Evolutionary conservation across 2,329 filamentous ascomycete species (phyloP).

Genomic region (Pezicula neosporulosa): DNA sequence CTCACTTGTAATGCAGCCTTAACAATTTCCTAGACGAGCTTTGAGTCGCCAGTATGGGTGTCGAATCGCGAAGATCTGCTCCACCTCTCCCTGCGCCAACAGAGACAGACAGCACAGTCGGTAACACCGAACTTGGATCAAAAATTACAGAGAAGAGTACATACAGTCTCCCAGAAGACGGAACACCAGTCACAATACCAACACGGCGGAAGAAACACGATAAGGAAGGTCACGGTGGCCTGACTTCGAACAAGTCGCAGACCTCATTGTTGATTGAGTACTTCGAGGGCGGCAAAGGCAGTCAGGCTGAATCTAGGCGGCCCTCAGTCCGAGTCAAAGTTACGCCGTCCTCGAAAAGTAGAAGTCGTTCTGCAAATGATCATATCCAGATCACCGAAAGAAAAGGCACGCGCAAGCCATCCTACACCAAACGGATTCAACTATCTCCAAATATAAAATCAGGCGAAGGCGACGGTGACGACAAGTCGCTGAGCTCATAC

Average conservation of each 20-base stretch:
- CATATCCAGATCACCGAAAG: conserved; percentile 86
- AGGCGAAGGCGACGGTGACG: conserved; percentile 52
- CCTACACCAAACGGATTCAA: conserved; percentile 65
- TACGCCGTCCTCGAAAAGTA: conserved; percentile 56
- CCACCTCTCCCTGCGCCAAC: conserved; percentile 77
- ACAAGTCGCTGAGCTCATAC: conserved; percentile 67
- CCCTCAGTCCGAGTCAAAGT: conserved; percentile 72
- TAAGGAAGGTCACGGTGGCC: conserved; percentile 44
- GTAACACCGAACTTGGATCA: conserved; percentile 58
- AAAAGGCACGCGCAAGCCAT: conserved; percentile 68
- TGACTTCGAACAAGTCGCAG: conserved; percentile 57
- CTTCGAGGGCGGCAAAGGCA: conserved; percentile 64
- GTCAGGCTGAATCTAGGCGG: conserved; percentile 48
- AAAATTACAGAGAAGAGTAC: conserved; percentile 64
- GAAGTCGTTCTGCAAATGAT: conserved; percentile 51
- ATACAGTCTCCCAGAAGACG: conserved; percentile 81
- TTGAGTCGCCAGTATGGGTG: conserved; percentile 27
- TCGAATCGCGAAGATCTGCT: conserved; percentile 37
- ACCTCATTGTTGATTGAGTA: conserved; percentile 74
- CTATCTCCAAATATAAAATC: conserved; percentile 44
- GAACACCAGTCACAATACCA: conserved; percentile 86
- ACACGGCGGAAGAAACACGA: conserved; percentile 63
- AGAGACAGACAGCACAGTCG: conserved; percentile 61
- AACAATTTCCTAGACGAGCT: conserved; percentile 3
- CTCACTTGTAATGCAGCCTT: conserved; percentile 20